Conservation (phyloP, 768 basidiomycete genomes). For the Pilatotrama ljubarskyi region DNA sequence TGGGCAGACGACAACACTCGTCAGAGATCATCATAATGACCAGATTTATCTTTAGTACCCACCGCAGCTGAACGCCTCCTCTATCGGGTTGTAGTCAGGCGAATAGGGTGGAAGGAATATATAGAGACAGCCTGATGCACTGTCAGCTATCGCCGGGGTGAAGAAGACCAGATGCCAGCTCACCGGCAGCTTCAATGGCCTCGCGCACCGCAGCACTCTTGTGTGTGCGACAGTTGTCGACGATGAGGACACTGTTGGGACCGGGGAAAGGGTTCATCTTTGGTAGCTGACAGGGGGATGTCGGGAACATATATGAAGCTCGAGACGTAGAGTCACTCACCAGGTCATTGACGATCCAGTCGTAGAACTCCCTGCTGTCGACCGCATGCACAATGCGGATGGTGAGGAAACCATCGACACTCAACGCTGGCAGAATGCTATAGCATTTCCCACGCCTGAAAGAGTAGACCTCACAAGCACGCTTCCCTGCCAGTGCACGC, state of each 20-base stretch:
- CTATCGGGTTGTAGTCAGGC: constrained; percentile 39
- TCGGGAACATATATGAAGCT: no score
- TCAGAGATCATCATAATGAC: no score
- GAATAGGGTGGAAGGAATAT: constrained; percentile 38
- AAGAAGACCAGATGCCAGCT: background rate
- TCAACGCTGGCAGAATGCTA: constrained; percentile 32
- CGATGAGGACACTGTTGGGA: constrained; percentile 22
- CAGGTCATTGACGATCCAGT: constrained; percentile 26
- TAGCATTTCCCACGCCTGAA: constrained; percentile 23
- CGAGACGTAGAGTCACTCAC: no score
- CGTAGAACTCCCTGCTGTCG: constrained; percentile 30
- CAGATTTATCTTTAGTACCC: background rate
- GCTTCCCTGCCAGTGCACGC: constrained; percentile 22
- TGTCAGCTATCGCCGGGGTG: background rate
- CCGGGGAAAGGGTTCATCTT: constrained; percentile 25
- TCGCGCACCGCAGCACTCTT: constrained; percentile 25
- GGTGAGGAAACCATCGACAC: constrained; percentile 30
- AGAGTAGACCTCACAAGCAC: background rate
- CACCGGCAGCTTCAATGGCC: constrained; percentile 24
- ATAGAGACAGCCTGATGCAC: constrained; percentile 25
- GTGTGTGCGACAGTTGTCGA: constrained; percentile 35
- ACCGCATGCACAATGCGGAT: constrained; percentile 30
- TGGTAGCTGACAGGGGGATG: constrained; percentile 14
- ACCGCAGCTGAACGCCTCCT: constrained; percentile 33
- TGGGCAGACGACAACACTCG: background rate